Evolutionary conservation across 2,329 filamentous ascomycete species (phyloP), one percentile per base, ranked within the genome.

Genomic region (Dryadomyces quercus-mongolicae): DNA sequence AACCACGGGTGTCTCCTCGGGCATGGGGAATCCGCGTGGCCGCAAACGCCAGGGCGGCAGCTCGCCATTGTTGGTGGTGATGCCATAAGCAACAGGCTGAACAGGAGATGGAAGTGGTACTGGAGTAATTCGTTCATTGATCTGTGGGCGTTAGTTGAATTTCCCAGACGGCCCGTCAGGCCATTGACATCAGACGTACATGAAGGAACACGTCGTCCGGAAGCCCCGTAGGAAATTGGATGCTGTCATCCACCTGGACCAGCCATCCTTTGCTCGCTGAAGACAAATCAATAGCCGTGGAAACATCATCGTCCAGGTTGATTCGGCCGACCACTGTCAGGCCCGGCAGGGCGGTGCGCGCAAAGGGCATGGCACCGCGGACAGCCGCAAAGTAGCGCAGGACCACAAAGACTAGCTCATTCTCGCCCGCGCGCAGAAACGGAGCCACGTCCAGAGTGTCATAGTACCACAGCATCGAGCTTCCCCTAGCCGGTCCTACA

Each of bases 191-290:
- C 25, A 7, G 21, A 43, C 63, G 61, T 58, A 71, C 67, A 61
- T 72, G 69, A 3, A 73, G 62, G 56, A 73, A 73, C 1, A 63
- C 65, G 57, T 73, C 70, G 25, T 71, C 68, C 0, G 63, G 53
- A 10, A 64, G 52, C 10, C 63, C 66, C 2, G 55, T 63, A 2
- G 63, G 64, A 49, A 66, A 65, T 2, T 45, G 18, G 3, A 61
- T 60, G 51, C 55, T 59, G n/a, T 61, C 53, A 51, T 67, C 60
- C 0, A 63, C 54, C 16, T 59, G 57, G 5, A 58, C 61, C 45
- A 53, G 40, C 66, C 66, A 68, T 6, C 54, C 56, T 6, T 56
- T 36, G 3, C 16, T 49, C 1, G 51, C 21, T 2, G 59, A 60
- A 43, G 50, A 16, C 3, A 62, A 22, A 6, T 56, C 51, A 5